Percentiles rank a stretch among this genome's conserved stretches.
Conservation (phyloP, 2,329 filamentous ascomycete species). For the Calcarisporium arbuscula region DNA sequence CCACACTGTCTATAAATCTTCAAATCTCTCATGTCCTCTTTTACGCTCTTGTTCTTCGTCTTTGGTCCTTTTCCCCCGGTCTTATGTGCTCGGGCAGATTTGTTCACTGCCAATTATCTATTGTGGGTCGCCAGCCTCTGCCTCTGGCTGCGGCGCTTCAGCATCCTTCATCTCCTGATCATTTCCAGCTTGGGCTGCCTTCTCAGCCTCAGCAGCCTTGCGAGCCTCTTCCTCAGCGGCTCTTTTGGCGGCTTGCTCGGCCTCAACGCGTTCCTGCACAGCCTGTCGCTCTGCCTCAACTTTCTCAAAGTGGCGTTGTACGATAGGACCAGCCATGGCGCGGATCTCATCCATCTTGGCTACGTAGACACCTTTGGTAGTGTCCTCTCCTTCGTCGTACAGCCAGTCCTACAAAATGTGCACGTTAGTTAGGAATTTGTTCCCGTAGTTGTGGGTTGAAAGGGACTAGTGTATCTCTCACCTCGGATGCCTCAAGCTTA, state of each 20-base stretch:
- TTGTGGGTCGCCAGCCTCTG: conserved; percentile 31
- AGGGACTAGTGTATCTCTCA: conserved; percentile 40
- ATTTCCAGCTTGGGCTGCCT: conserved; percentile 39
- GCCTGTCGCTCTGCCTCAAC: conserved; percentile 79
- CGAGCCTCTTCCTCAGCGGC: conserved; percentile 48
- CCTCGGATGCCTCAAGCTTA: conserved; percentile 81
- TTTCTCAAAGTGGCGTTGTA: conserved; percentile 94
- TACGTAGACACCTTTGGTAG: conserved; percentile 87
- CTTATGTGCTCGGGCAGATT: no score
- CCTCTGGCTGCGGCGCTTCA: conserved; percentile 45
- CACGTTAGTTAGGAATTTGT: no score
- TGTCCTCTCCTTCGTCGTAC: conserved; percentile 93
- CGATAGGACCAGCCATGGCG: conserved; percentile 80
- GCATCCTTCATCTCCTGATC: conserved; percentile 62
- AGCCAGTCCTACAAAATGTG: conserved; percentile 77
- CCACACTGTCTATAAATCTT: no score
- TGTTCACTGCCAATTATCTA: no score
- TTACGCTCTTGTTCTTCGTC: no score
- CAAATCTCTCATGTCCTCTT: no score
- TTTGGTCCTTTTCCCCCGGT: no score
- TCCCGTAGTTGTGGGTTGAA: no score
- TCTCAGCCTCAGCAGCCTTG: conserved; percentile 47
- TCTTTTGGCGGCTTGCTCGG: conserved; percentile 72
- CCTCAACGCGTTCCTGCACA: conserved; percentile 68
- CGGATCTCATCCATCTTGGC: conserved; percentile 96